phyloP scores from a whole-genome alignment of 768 basidiomycete species.

The Leccinum longicurvipes region DNA sequence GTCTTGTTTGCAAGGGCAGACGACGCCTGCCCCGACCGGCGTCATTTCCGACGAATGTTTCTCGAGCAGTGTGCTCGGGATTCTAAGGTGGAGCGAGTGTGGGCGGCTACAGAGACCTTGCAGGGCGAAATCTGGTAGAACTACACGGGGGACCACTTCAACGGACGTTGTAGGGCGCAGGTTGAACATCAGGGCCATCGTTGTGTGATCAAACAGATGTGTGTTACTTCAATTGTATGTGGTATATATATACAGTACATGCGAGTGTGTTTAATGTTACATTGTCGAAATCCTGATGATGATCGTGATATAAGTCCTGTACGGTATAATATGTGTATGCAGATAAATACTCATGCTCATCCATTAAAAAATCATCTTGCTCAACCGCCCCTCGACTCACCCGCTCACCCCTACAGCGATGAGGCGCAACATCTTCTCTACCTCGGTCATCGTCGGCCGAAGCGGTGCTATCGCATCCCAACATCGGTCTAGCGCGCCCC shows the following conservation, averaged over 20 bases:
- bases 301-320: not conserved
- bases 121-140: constrained; percentile 11
- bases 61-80: constrained; percentile 32
- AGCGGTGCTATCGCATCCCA: constrained; percentile 39
- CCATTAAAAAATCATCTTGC: no score
- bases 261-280: no score
- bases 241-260: not conserved
- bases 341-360: not conserved
- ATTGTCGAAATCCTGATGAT: not conserved
- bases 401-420: not conserved
- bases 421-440: constrained; percentile 18
- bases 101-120: constrained; percentile 15
- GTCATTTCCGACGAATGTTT: constrained; percentile 30
- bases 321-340: not conserved
- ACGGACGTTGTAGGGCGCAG: not conserved
- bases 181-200: not conserved
- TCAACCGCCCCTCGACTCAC: not conserved
- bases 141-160: constrained; percentile 17
- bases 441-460: constrained; percentile 44
- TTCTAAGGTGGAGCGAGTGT: constrained; percentile 21
- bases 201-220: not conserved
- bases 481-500: constrained; percentile 44
- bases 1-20: constrained; percentile 12
- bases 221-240: not conserved
- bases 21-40: constrained; percentile 12